Percentiles rank a stretch among this genome's conserved stretches.
Evolutionary conservation across 108 stramenopile species (phyloP).

Genomic region (Poteriospumella lacustris): DNA sequence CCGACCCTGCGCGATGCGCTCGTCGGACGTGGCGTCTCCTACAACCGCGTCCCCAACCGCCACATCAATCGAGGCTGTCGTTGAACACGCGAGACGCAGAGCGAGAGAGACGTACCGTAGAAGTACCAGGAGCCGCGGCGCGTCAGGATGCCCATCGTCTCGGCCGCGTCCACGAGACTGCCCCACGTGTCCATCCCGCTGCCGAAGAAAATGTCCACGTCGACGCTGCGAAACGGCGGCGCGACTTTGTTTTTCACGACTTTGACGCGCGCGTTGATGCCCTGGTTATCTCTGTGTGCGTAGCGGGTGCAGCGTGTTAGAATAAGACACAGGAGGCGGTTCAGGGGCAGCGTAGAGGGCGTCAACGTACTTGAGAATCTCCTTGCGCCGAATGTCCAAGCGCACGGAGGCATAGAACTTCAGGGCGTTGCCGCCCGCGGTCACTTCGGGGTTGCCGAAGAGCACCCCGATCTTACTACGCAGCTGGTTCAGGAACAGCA

Average conservation of each 20-base stretch:
- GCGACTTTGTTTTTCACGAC: constrained; percentile 51
- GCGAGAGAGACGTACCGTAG: constrained; percentile 22
- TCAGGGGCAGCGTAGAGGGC: too few relatives aligned
- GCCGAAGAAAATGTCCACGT: constrained; percentile 47
- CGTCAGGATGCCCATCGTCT: constrained; percentile 33
- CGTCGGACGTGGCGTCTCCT: too few relatives aligned
- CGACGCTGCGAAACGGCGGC: constrained; percentile 45
- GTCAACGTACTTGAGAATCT: constrained; percentile 37
- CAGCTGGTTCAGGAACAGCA: constrained; percentile 7
- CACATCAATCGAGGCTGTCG: too few relatives aligned
- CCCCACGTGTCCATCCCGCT: constrained; percentile 39
- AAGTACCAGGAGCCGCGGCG: constrained; percentile 42
- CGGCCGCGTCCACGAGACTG: constrained; percentile 40
- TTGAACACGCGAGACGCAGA: too few relatives aligned
- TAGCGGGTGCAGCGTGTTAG: too few relatives aligned
- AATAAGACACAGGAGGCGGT: too few relatives aligned
- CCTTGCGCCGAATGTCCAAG: constrained; percentile 47
- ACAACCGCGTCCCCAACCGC: too few relatives aligned
- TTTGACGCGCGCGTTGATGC: constrained; percentile 40
- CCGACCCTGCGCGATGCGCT: too few relatives aligned
- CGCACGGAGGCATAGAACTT: constrained; percentile 84
- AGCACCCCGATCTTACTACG: constrained; percentile 66
- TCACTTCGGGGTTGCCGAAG: constrained; percentile 87
- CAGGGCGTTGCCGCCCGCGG: constrained; percentile 86
- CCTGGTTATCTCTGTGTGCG: constrained; percentile 40